Conservation (phyloP, 2,329 filamentous ascomycete genomes). For the Ophiostoma montium region DNA sequence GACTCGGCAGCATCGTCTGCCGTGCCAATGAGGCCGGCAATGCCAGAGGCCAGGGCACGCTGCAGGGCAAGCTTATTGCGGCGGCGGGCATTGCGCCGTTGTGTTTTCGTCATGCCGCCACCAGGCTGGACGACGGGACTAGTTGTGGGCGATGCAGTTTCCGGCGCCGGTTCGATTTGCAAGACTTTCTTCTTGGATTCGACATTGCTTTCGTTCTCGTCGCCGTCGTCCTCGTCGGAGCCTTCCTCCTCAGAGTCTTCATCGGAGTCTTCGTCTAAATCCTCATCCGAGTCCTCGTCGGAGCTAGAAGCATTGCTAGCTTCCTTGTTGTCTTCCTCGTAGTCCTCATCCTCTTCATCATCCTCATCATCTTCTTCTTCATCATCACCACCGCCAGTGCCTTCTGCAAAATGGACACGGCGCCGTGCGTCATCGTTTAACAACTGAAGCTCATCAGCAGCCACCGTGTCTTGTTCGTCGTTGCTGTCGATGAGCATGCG, state of each 20-base stretch:
- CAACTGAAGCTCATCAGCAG: constrained; percentile 29
- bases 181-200: background rate
- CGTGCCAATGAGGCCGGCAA: background rate
- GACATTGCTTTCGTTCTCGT: background rate
- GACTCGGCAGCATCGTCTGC: background rate
- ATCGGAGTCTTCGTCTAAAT: background rate
- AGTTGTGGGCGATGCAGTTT: background rate
- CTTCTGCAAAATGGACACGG: background rate
- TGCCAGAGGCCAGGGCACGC: background rate
- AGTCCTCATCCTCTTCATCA: background rate
- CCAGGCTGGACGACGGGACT: background rate
- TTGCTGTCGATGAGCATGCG: constrained; percentile 15
- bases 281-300: background rate
- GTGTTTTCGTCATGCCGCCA: background rate
- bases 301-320: background rate
- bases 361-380: background rate
- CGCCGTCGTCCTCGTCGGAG: background rate
- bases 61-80: background rate
- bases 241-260: background rate
- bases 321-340: background rate
- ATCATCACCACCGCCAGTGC: background rate
- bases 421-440: constrained; percentile 20
- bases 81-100: background rate
- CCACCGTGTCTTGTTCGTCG: background rate
- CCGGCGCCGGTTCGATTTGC: background rate